Conservation (phyloP, 1,284 basidiomycete species). For the Puccinia horiana region DNA sequence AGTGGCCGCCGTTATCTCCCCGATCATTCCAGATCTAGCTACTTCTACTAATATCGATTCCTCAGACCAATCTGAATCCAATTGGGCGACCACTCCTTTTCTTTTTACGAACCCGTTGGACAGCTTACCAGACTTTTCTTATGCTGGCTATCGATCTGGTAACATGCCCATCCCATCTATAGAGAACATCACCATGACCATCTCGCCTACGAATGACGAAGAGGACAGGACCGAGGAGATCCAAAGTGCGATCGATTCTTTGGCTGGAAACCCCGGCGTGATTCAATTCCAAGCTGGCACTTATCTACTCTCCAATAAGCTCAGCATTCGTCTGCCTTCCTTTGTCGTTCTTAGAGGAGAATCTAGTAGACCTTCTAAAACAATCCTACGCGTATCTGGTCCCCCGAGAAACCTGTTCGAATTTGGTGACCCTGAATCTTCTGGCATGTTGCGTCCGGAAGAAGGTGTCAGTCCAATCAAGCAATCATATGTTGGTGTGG, state of each 20-base stretch:
- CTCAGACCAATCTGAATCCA: neutral
- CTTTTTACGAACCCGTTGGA: conserved; percentile 14
- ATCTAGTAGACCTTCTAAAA: conserved; percentile 28
- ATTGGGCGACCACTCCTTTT: conserved; percentile 18
- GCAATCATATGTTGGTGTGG: conserved; percentile 28
- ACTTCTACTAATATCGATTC: neutral
- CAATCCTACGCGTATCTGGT: conserved; percentile 38
- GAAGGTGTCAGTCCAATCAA: conserved; percentile 28
- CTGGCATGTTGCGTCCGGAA: conserved; percentile 1
- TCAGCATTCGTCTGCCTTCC: conserved; percentile 24
- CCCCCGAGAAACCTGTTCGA: conserved; percentile 39
- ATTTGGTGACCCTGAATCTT: conserved; percentile 26
- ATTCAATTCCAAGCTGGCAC: conserved; percentile 31
- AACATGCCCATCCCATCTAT: conserved; percentile 26
- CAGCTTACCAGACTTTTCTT: conserved; percentile 42
- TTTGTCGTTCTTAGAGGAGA: conserved; percentile 34
- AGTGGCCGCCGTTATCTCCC: neutral
- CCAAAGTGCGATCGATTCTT: conserved; percentile 42
- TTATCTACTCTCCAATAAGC: conserved; percentile 31
- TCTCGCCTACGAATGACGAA: conserved; percentile 35
- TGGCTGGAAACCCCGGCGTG: conserved; percentile 28
- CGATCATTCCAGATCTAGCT: neutral
- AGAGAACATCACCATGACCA: conserved; percentile 13
- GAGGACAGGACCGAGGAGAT: conserved; percentile 36
- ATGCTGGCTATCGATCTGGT: conserved; percentile 41